Base-by-base conservation (phyloP, 2,329 filamentous ascomycete species). In the Dothistroma pini region DNA sequence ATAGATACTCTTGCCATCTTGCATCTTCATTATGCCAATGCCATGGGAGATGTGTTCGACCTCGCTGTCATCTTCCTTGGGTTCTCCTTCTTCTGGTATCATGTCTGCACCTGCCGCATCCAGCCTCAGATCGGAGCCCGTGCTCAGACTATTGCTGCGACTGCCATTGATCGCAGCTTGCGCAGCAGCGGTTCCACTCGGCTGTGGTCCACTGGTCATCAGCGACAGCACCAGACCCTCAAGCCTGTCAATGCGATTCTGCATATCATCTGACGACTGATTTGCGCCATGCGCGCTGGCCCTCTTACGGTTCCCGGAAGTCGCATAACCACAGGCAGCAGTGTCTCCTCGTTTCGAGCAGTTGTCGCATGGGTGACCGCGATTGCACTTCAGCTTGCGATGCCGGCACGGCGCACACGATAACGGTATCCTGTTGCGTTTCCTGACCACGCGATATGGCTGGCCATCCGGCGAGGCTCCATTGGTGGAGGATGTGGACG, bases 351-450 rank as follows among this genome's bases (percentile, higher is more conserved):
- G 88, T 79, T 96, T 96, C 61, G 91, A 86, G 76, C 93, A 97
- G 74, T 97, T 97, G 78, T 95, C 91, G 78, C 92, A 97, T 59
- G 93, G 93, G 67, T 92, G 86, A 64, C 85, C 87, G 72, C 95
- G 88, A 76, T 97, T 96, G 80, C 93, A 97, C 85, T 97, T 97
- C 76, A 95, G 84, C 90, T 97, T 97, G 79, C 93, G 87, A 70
- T 93, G 90, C 73, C 93, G 85, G 76, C 93, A 97, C 34, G 93
- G 91, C 67, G 88, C 90, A 75, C 93, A 97, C 71, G 92, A 97
- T 54, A 97, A 81, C 52, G 93, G 93, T 16, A 97, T 88, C 62
- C 93, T 84, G 72, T 97, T 97, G 74, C 93, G 86, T 80, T 96
- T 96, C 67, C 93, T 88, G 62, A 97, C 90, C 55, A 97, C 88